These are phyloP conservation scores for Lepidium africanum DNA, from an alignment of 345 rosid species.

Conservation along the genomic window DNA sequence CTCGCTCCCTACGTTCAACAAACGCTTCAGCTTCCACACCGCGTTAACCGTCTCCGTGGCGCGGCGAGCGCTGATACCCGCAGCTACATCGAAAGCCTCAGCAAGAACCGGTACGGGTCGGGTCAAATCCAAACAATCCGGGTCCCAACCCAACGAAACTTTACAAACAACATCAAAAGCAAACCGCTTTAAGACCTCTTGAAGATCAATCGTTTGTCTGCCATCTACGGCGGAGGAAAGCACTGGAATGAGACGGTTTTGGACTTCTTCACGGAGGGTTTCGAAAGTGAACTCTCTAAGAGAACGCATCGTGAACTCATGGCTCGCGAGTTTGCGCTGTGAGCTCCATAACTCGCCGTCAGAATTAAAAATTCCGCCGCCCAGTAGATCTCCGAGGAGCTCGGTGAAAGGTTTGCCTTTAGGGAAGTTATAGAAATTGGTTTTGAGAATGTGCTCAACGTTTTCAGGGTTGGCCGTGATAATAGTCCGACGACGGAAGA, in stretches of 20 bases:
- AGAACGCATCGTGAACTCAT: conserved; percentile 58
- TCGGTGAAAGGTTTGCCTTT: conserved; percentile 78
- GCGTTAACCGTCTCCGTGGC: conserved; percentile 41
- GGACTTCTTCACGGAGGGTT: conserved; percentile 42
- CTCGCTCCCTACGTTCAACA: conserved; percentile 50
- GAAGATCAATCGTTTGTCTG: conserved; percentile 38
- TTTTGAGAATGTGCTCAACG: conserved; percentile 62
- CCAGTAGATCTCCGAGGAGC: conserved; percentile 74
- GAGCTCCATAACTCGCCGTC: conserved; percentile 69
- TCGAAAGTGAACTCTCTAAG: conserved; percentile 49
- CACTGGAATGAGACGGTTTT: conserved; percentile 44
- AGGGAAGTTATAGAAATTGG: conserved; percentile 62
- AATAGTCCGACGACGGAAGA: conserved; percentile 49
- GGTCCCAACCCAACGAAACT: conserved; percentile 51
- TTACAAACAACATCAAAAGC: conserved; percentile 47
- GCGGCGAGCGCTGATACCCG: conserved; percentile 49
- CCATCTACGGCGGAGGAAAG: conserved; percentile 31
- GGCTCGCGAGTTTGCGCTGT: conserved; percentile 72
- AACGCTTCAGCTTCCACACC: conserved; percentile 62
- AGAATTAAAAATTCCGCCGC: conserved; percentile 68
- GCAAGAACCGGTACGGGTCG: conserved; percentile 36
- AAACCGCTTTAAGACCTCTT: conserved; percentile 50
- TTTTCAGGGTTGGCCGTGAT: conserved; percentile 67
- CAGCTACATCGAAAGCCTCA: conserved; percentile 47
- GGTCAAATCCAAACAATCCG: conserved; percentile 41